Base-by-base conservation (phyloP, 805 yeast genomes). In the Kluyveromyces aestuarii region DNA sequence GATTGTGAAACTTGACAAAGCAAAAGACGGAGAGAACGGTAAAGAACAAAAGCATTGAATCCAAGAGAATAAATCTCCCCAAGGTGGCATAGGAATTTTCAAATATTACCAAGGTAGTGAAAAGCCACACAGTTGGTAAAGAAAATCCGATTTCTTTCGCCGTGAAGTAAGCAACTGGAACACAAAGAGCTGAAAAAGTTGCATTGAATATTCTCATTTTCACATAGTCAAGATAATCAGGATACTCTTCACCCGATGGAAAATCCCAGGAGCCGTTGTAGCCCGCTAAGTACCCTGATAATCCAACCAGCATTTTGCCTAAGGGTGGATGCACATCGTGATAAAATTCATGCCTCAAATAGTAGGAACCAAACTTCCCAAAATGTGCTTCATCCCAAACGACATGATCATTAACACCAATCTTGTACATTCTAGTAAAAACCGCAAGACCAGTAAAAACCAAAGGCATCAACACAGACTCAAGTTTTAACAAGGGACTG, bases 341-440 rank as follows among this genome's bases (percentile, higher is more conserved):
- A 59, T 86, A 86, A 61, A 85, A 84, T 58, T 85, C 89, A 60
- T 82, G 88, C 63, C 82, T 77, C 54, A 84, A 69, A 64, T 86
- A 86, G 59, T 84, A 81, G 3, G 91, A 82, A 41, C 95, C 95
- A 63, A 86, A 86, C 63, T 84, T 84, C 40, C 93, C 95, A 63
- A 86, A 86, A 71, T 86, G 95, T 6, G 95, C 93, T 65, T 86
- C 95, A 69, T 86, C 95, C 95, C 95, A 86, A 8, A 84, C 83
- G 44, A 86, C 91, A 48, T 72, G 73, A 45, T 76, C 64, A 50
- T 80, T 74, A 33, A 68, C 66, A 19, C 77, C 80, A 45, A 86
- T 80, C 44, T 75, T 73, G 57, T 81, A 75, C 52, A 82, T 72
- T 58, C 93, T 74, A 8, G 81, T 75, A 51, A 72, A 77, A 27